Evolutionary conservation across 345 rosid species (phyloP).

Genomic region (Physaria fendleri): DNA sequence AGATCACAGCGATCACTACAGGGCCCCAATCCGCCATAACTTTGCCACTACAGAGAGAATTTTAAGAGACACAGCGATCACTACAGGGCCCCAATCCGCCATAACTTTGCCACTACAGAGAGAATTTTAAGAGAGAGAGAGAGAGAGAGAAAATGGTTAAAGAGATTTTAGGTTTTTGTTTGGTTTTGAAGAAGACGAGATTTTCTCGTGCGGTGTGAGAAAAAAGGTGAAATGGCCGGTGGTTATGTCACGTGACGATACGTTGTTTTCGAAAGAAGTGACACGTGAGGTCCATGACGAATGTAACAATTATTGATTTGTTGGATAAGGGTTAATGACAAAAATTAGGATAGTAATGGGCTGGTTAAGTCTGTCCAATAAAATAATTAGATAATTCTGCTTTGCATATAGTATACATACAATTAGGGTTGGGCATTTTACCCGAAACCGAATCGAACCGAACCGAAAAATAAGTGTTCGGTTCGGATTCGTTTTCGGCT

Average conservation of each 20-base stretch:
- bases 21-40: conserved; percentile 96
- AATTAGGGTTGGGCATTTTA: too few relatives aligned
- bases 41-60: neutral
- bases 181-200: neutral
- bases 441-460: too few relatives aligned
- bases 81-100: conserved; percentile 99
- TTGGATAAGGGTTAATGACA: neutral
- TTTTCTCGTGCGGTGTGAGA: conserved; percentile 22
- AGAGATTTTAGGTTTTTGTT: neutral
- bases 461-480: too few relatives aligned
- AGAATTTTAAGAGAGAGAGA: neutral
- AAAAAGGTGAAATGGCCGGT: conserved; percentile 10
- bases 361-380: too few relatives aligned
- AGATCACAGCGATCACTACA: conserved; percentile 70
- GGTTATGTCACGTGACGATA: conserved; percentile 23
- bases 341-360: neutral
- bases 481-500: too few relatives aligned
- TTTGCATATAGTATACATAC: too few relatives aligned
- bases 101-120: conserved; percentile 23
- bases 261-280: conserved; percentile 21
- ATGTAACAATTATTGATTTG: neutral
- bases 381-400: too few relatives aligned
- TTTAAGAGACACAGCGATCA: conserved; percentile 64
- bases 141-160: neutral
- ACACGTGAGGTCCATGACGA: conserved; percentile 22